Conservation (phyloP, 2,329 filamentous ascomycete genomes). For the Lizonia empirigonia region DNA sequence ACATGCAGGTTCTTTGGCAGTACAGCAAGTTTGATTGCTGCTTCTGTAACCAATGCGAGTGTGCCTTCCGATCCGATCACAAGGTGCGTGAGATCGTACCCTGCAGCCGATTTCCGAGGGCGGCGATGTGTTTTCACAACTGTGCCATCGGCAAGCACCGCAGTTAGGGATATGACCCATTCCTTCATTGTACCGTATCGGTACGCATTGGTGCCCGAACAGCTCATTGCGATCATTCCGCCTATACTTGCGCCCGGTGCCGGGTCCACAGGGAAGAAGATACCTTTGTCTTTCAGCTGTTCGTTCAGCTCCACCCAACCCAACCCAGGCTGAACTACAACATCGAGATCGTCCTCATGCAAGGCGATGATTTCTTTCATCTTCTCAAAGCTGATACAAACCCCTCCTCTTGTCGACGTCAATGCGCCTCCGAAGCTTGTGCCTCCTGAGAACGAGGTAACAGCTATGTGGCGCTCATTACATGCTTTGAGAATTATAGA, state of each 20-base stretch:
- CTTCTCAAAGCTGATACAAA: conserved; percentile 80
- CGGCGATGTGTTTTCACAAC: conserved; percentile 85
- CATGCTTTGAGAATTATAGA: conserved; percentile 82
- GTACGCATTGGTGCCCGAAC: conserved; percentile 85
- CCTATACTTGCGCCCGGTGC: conserved; percentile 90
- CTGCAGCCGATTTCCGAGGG: conserved; percentile 85
- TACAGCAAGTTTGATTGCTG: conserved; percentile 80
- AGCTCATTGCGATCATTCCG: conserved; percentile 73
- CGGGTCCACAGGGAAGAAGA: conserved; percentile 94
- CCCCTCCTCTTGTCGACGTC: conserved; percentile 75
- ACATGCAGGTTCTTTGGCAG: conserved; percentile 78
- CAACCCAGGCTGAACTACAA: conserved; percentile 66
- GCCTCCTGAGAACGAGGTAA: conserved; percentile 85
- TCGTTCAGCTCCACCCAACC: conserved; percentile 86
- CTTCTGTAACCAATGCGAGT: conserved; percentile 87
- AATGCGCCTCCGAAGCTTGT: conserved; percentile 89
- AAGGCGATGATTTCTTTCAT: conserved; percentile 85
- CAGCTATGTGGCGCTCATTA: conserved; percentile 75
- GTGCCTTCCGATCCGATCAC: conserved; percentile 93
- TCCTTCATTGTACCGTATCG: conserved; percentile 92
- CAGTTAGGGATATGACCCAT: conserved; percentile 84
- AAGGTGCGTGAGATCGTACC: conserved; percentile 86
- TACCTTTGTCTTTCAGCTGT: conserved; percentile 64
- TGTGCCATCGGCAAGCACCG: conserved; percentile 86
- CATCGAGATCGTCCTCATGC: conserved; percentile 70